A percentile compares a stretch with the other conserved stretches of the same genome.
Evolutionary conservation across 345 rosid species (phyloP).

Genomic region (Clausena lansium): DNA sequence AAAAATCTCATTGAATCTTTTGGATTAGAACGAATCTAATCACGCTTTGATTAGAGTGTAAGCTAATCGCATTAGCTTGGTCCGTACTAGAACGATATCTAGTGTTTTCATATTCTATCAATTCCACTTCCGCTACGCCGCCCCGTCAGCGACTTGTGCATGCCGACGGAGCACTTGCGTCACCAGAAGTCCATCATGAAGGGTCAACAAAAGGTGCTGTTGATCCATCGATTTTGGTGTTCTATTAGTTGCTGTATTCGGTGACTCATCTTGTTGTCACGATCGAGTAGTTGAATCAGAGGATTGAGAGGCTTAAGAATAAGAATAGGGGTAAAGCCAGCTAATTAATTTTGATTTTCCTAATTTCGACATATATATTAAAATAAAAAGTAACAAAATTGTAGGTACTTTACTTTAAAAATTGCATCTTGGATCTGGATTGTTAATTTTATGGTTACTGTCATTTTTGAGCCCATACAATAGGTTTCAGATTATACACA

Average conservation of each 20-base stretch:
- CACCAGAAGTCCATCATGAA: slow-evolving; percentile 92
- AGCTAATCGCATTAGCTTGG: no score
- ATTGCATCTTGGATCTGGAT: not conserved
- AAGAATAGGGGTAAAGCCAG: no score
- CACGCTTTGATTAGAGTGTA: no score
- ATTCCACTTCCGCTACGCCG: no score
- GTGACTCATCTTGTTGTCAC: slow-evolving; percentile 62
- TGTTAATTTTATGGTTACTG: not conserved
- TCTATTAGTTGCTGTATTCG: slow-evolving; percentile 80
- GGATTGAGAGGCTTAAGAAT: slow-evolving; percentile 69
- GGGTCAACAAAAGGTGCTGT: slow-evolving; percentile 80
- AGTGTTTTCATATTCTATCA: no score
- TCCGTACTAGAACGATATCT: no score
- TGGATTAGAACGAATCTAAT: no score
- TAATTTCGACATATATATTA: no score
- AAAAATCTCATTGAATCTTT: no score
- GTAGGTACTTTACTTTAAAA: not conserved
- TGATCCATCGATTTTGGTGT: slow-evolving; percentile 65
- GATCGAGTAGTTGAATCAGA: slow-evolving; percentile 69
- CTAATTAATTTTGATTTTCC: no score
- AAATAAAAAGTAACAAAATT: not conserved
- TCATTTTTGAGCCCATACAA: not conserved
- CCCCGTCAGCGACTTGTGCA: slow-evolving; percentile 65
- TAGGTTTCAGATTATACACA: not conserved
- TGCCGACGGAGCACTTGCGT: slow-evolving; percentile 75